Base-by-base conservation (phyloP, 176 grass and related monocot genomes). In the Tillandsia fasciculata region DNA sequence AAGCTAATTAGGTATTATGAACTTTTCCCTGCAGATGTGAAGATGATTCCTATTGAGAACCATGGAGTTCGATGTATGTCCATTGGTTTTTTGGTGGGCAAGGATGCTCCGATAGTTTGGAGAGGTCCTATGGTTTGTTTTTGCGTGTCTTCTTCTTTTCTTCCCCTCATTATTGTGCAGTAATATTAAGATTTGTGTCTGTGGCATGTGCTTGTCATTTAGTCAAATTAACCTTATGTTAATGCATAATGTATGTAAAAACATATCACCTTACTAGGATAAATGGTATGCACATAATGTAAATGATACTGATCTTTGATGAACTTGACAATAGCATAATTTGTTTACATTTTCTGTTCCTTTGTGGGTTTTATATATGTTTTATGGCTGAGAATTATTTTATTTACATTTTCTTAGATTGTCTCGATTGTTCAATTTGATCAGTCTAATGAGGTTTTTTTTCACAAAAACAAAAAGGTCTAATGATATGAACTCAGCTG, bases 101-200 rank as follows among this genome's bases (percentile, higher is more conserved):
- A 97, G 72, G 89, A 90, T 72, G 86, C 86, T 13, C 89, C 94
- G 65, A 86, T 97, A 52, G 84, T 97, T 70, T 92, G 94, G 94
- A 90, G 94, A 90, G 86, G 94, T 87, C 89, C 94, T 90, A 92
- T 96, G 94, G 94, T 92, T 89, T 87, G 88, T 92, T 76, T 80
- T 79, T 83, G 48, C 59, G 70, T 72, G 27, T 82, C 2, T 76
- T 77, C 77, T 10, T 49, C 0, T 75, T 74, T 71, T 51, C 13
- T 59, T 86, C 12, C 57, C 1, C 50, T 75, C n/a, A 8, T 24
- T 76, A 2, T 57, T 57, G 20, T 76, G 2, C 14, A 28, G 74
- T 53, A 65, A 51, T 49, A 26, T n/a, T 57, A 56, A 42, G 2
- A 20, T 3, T 9, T 53, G 47, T 70, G 13, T 26, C 17, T 9